Percentiles rank a stretch among this genome's conserved stretches.
Evolutionary conservation across 768 basidiomycete species (phyloP).

Genomic region (Chiua virens): DNA sequence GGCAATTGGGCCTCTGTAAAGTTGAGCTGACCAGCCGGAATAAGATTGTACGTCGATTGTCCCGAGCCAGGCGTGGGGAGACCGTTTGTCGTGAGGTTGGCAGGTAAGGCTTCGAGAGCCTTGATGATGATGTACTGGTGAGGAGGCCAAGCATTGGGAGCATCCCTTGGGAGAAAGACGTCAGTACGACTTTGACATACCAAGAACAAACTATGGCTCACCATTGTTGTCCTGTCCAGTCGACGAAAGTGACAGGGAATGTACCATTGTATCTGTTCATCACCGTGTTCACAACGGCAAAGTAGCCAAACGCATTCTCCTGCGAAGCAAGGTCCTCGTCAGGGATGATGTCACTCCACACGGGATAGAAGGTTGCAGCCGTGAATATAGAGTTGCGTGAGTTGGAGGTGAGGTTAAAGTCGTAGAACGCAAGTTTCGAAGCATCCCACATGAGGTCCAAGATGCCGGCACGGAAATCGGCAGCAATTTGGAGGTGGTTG

Average conservation of each 20-base stretch:
- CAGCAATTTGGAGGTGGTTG: slow-evolving; percentile 57
- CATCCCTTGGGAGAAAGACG: no score
- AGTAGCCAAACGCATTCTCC: slow-evolving; percentile 66
- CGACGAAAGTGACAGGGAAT: slow-evolving; percentile 61
- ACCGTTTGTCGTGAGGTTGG: no score
- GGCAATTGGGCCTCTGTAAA: slow-evolving; percentile 68
- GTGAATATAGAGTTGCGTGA: slow-evolving; percentile 65
- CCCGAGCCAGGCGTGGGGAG: slow-evolving; percentile 24
- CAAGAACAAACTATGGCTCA: no score
- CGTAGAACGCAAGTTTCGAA: slow-evolving; percentile 84
- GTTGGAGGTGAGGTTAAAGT: slow-evolving; percentile 77
- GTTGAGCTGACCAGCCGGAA: slow-evolving; percentile 80
- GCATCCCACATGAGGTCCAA: slow-evolving; percentile 88
- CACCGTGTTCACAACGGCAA: slow-evolving; percentile 74
- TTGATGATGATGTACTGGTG: no score
- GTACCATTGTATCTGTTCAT: slow-evolving; percentile 88
- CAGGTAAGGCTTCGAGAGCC: no score
- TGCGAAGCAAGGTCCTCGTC: slow-evolving; percentile 57
- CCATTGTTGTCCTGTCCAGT: no score
- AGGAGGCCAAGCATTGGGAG: no score
- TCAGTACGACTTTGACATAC: no score
- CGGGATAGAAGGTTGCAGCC: slow-evolving; percentile 78
- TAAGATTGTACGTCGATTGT: slow-evolving; percentile 60
- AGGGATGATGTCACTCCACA: slow-evolving; percentile 87
- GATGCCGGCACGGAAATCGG: slow-evolving; percentile 61